Base-by-base conservation (phyloP, 495 filamentous ascomycete genomes). In the Annulohypoxylon maeteangense region DNA sequence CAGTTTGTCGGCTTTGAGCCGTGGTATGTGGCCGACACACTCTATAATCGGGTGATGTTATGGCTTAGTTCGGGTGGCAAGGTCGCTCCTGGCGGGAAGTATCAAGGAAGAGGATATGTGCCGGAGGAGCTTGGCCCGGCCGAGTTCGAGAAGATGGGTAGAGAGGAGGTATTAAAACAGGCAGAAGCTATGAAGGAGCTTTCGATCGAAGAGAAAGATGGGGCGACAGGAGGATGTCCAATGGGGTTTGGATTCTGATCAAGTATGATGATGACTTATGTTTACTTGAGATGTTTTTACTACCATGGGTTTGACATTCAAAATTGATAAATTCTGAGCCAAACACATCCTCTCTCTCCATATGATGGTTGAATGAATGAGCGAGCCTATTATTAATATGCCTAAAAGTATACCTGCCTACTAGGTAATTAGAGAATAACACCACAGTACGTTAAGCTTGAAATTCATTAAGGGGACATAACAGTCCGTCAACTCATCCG, bases 11-110 rank as follows among this genome's bases (percentile, higher is more conserved):
- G 85, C 11, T 83, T 83, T 0, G 83, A 83, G 4, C 87, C 88
- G 7, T 90, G 86, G 75, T 90, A 91, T 65, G 82, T 90, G 23
- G 84, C 86, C 31, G 81, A 87, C 0, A 88, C 87, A 2, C 74
- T 88, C 53, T 84, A 80, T 81, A 86, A 85, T 62, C 79, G 86
- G 18, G 87, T 83, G 77, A 80, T 83, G 1, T 81, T 82, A 0
- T 74, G 72, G 34, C 82, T 86, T 1, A 85, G 79, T 80, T 68
- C 80, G 3, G 72, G 85, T 20, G 87, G 89, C 1, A 78, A 78
- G 36, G 84, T 87, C 36, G 48, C 85, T 44, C 87, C 87, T 0
- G 87, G 87, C 8, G 85, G 88, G 51, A 79, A 83, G 34, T 80
- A 83, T 40, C 86, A 82, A 70, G 88, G 83, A 65, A 55, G 78